Evolutionary conservation across 441 rosid genomes (phyloP).

Genomic region (Gossypium davidsonii): DNA sequence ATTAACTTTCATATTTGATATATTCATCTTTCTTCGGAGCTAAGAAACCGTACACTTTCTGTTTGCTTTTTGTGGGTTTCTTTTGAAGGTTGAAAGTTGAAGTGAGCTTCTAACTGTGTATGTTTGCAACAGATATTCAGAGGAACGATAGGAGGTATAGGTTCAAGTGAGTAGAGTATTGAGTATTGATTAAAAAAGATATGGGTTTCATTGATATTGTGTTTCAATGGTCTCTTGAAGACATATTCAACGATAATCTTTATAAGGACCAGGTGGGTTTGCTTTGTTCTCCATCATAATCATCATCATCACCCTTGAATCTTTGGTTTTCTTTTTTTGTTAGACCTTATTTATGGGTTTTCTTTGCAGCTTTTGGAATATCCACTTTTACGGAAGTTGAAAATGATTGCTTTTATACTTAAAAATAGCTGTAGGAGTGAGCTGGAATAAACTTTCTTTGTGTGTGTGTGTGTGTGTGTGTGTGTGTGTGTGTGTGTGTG

Average conservation of each 20-base stretch:
- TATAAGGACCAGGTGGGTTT: slow-evolving; percentile 23
- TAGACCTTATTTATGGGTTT: not conserved
- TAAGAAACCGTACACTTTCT: not conserved
- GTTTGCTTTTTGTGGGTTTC: not conserved
- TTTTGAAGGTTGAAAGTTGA: not conserved
- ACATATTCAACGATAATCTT: slow-evolving; percentile 19
- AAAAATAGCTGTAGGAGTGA: not conserved
- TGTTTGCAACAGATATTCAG: slow-evolving; percentile 1
- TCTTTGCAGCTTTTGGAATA: not conserved
- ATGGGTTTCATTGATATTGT: slow-evolving; percentile 14
- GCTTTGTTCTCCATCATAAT: not conserved
- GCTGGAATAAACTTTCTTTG: not conserved
- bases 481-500: not conserved
- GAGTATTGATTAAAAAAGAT: not conserved
- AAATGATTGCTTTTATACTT: not conserved
- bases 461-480: not conserved
- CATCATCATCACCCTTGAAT: not conserved
- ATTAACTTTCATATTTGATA: not conserved
- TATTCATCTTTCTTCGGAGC: slow-evolving; percentile 10
- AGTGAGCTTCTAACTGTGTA: not conserved
- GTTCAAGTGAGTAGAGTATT: not conserved
- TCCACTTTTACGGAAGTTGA: not conserved
- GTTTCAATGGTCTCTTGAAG: slow-evolving; percentile 31
- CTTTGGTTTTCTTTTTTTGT: not conserved
- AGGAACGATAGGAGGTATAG: not conserved